These are phyloP conservation scores for Eutrema japonicum DNA, from an alignment of 345 rosid genomes.

Conservation along the genomic window DNA sequence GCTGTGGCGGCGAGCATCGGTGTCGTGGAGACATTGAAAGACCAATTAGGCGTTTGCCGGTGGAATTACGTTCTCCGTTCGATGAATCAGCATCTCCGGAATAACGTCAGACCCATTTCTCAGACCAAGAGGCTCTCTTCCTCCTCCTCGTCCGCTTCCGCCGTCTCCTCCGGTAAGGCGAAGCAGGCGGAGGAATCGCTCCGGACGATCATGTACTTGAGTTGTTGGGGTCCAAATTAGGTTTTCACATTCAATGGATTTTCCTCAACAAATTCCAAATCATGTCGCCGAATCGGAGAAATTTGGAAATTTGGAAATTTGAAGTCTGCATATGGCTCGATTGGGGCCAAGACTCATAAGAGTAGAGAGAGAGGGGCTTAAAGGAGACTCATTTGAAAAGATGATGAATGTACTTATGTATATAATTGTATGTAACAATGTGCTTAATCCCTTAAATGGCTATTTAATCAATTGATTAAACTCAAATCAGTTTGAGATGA, in stretches of 20 bases:
- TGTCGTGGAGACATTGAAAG: conserved; percentile 65
- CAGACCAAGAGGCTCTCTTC: conserved; percentile 54
- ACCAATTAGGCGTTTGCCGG: conserved; percentile 58
- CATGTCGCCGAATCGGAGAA: neutral
- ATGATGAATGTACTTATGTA: neutral
- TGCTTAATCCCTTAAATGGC: neutral
- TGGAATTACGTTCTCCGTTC: conserved; percentile 55
- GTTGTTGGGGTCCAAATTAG: conserved; percentile 65
- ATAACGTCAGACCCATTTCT: conserved; percentile 45
- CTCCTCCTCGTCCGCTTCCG: conserved; percentile 35
- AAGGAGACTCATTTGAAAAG: neutral
- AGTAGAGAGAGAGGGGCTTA: neutral
- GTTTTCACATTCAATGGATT: neutral
- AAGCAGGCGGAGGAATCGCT: conserved; percentile 56
- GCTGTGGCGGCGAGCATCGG: conserved; percentile 53
- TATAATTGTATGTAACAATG: neutral
- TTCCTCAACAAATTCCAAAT: neutral
- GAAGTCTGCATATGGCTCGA: neutral
- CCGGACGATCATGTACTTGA: conserved; percentile 59
- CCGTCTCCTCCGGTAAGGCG: conserved; percentile 21
- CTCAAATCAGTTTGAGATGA: too few relatives aligned
- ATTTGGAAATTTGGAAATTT: neutral
- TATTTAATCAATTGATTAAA: too few relatives aligned
- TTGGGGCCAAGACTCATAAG: conserved; percentile 3
- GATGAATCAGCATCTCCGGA: conserved; percentile 51